Base-by-base conservation (phyloP, 371 early-diverging fungal species). In the Mucor ambiguus region DNA sequence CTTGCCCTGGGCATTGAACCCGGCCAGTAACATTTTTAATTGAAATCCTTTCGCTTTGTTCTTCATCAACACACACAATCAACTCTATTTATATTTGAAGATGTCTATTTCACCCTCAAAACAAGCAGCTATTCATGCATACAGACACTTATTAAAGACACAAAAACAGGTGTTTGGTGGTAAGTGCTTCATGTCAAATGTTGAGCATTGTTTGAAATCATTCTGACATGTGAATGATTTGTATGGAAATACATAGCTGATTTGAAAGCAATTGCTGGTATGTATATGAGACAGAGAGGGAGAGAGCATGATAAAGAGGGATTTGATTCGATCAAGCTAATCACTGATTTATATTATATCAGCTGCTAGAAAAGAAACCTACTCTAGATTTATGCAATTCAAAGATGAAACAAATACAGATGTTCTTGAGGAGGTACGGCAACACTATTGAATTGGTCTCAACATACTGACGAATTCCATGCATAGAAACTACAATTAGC, bases 281-380 rank as follows among this genome's bases (percentile, higher is more conserved):
- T 58, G 55, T 29, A 28, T 38, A 10, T 38, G n/a, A 49, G 22
- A 4, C n/a, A n/a, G 14, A 37, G 37, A 14, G 14, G 26, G 22
- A 6, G 14, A 37, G 37, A 37, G 14, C 26, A 28, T 18, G 30
- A 63, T 26, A 14, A 41, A 18, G 41, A 18, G 18, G 18, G 41
- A 28, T 14, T 0, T 33, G 37, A 60, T 29, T 43, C 3, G 54
- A 37, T n/a, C 18, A 8, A 38, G 29, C 61, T 41, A 29, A 30
- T 4, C 26, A 11, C 46, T 60, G 30, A 41, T 41, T 35, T 38
- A 22, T 20, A 18, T 33, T 16, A 22, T 41, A 16, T 41, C 61
- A 76, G 82, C 82, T 77, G 82, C 78, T 14, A 75, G 64, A 66
- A 77, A 70, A 60, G 78, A 82, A 63, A 78, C 82, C 1, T 66